phyloP scores from a whole-genome alignment of 2,329 filamentous ascomycete genomes.

The Verticillium isaacii region DNA sequence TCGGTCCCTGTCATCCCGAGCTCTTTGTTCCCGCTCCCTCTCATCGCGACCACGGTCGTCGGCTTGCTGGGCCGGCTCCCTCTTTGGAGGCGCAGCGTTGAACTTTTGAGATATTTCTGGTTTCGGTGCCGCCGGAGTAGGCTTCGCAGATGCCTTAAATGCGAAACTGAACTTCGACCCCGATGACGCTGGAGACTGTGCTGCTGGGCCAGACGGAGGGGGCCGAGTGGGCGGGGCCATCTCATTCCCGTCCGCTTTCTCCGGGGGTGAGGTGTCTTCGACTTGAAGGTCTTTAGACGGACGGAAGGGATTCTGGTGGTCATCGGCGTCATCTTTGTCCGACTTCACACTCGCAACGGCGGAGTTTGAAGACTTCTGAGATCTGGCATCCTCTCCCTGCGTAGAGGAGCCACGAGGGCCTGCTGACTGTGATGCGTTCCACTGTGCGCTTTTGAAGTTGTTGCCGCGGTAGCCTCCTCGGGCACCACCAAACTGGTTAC shows the following conservation, averaged over 20 bases:
- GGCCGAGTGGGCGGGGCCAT: constrained; percentile 53
- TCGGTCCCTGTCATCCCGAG: constrained; percentile 1
- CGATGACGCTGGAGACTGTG: constrained; percentile 41
- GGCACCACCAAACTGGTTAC: constrained; percentile 47
- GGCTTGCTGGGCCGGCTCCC: constrained; percentile 30
- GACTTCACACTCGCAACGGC: constrained; percentile 10
- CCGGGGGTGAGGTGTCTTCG: constrained; percentile 47
- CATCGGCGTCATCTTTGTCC: constrained; percentile 31
- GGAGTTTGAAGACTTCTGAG: constrained; percentile 16
- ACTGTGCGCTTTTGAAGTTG: constrained; percentile 65
- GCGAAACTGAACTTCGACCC: constrained; percentile 91
- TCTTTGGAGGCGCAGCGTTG: constrained; percentile 56
- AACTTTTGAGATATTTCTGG: constrained; percentile 64
- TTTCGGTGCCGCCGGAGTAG: constrained; percentile 51
- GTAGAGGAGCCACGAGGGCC: constrained; percentile 33
- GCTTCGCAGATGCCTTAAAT: constrained; percentile 70
- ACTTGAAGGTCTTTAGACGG: constrained; percentile 60
- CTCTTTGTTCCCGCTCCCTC: constrained; percentile 21
- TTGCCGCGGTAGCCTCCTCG: constrained; percentile 51
- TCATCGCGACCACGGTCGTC: constrained; percentile 14
- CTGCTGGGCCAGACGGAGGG: constrained; percentile 48
- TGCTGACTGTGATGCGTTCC: constrained; percentile 51
- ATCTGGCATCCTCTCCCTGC: constrained; percentile 23
- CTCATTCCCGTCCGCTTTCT: constrained; percentile 38
- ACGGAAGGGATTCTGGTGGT: constrained; percentile 56